Percentiles rank a stretch among this genome's conserved stretches.
Conservation (phyloP, 2,329 filamentous ascomycete species). For the Fusarium ramigenum region DNA sequence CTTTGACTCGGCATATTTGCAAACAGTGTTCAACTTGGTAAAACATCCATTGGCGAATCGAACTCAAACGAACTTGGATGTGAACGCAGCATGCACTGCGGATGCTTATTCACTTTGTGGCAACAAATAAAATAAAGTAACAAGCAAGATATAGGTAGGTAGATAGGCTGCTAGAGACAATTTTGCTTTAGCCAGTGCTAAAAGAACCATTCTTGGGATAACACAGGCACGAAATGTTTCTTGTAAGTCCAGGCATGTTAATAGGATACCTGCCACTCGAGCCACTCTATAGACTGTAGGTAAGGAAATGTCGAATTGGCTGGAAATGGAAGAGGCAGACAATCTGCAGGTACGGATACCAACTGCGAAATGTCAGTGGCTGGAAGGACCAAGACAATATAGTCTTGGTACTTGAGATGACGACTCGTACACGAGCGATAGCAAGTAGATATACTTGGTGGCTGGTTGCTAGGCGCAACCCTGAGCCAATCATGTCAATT, state of each 20-base stretch:
- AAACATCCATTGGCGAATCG: not conserved
- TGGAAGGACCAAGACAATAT: not conserved
- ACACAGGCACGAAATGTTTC: not conserved
- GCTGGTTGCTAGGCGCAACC: conserved; percentile 41
- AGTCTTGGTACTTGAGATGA: conserved; percentile 10
- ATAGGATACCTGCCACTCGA: not conserved
- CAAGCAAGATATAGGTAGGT: not conserved
- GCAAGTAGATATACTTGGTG: conserved; percentile 19
- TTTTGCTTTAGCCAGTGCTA: not conserved
- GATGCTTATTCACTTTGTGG: not conserved
- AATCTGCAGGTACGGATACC: conserved; percentile 2
- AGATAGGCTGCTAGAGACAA: not conserved
- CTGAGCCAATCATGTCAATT: conserved; percentile 7
- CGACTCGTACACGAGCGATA: no score
- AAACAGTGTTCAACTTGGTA: not conserved
- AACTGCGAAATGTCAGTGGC: conserved; percentile 20
- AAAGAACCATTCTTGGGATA: not conserved
- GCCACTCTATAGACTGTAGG: not conserved
- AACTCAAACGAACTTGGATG: not conserved
- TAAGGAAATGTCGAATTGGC: not conserved
- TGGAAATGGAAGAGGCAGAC: not conserved
- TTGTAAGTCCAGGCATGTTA: not conserved
- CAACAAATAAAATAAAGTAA: not conserved
- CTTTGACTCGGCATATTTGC: not conserved
- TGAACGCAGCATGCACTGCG: not conserved